Evolutionary conservation across 1,284 basidiomycete genomes (phyloP).

Genomic region (Grifola frondosa): DNA sequence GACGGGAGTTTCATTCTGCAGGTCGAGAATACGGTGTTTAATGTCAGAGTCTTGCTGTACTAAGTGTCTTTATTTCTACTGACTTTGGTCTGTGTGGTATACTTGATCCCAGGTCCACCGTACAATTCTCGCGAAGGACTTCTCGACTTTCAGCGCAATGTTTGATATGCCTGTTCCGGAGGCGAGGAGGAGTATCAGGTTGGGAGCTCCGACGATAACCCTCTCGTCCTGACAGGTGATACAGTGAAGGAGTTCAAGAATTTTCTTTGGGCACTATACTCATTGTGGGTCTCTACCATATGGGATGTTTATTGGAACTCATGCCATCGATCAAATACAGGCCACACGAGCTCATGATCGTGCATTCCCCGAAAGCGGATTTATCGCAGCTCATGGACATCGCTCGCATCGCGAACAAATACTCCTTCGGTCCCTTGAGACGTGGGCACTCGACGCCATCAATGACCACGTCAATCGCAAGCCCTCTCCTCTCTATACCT

Average conservation of each 20-base stretch:
- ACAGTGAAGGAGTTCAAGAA: conserved; percentile 59
- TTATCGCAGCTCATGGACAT: conserved; percentile 22
- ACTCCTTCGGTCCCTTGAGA: conserved; percentile 24
- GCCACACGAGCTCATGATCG: conserved; percentile 21
- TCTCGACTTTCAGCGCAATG: conserved; percentile 60
- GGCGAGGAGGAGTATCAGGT: conserved; percentile 46
- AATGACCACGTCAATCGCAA: conserved; percentile 55
- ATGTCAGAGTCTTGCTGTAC: no score
- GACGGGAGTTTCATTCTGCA: conserved; percentile 36
- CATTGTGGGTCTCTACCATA: conserved; percentile 13
- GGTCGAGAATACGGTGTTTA: conserved; percentile 37
- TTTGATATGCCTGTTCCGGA: conserved; percentile 50
- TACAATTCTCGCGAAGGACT: conserved; percentile 58
- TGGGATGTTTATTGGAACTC: conserved; percentile 49
- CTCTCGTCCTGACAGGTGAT: conserved; percentile 60
- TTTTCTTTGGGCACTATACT: conserved; percentile 54
- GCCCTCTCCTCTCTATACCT: conserved; percentile 51
- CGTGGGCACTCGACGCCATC: conserved; percentile 26
- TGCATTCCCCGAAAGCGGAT: conserved; percentile 6
- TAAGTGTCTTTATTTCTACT: conserved; percentile 10
- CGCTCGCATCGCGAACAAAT: conserved; percentile 28
- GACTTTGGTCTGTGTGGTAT: not conserved
- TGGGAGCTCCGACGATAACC: conserved; percentile 62
- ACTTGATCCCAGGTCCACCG: conserved; percentile 54
- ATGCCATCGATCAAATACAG: conserved; percentile 15